Base-by-base conservation (phyloP, 2,329 filamentous ascomycete genomes). In the Diatrype stigma region DNA sequence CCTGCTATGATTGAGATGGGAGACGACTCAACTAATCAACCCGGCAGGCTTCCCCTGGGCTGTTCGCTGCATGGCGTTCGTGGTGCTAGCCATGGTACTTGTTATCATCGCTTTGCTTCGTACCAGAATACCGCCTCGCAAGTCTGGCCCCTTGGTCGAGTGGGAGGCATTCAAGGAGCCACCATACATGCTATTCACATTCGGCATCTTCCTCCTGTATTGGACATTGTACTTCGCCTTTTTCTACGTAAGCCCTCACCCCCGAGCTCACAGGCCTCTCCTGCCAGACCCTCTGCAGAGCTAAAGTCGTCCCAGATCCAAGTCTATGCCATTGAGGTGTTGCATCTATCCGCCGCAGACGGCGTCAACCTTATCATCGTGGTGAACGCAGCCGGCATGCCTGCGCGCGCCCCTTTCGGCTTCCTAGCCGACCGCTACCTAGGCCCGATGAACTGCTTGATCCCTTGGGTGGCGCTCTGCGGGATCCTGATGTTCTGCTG, bases 121-220 rank as follows among this genome's bases (percentile, higher is more conserved):
- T 14, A 7, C 30, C 7, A 63, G 63, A 46, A 56, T 67, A 52
- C 70, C 74, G 6, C 57, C 71, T 21, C 63, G 64, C 51, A 62
- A 70, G 0, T 50, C 64, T 10, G 68, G 65, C 46, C 61, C 64
- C 12, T 37, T 74, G 1, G 55, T 74, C 28, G 72, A 76, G 60
- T 63, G 55, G 56, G 56, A 62, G 2, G 71, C 69, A 1, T 73
- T 76, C 48, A 66, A 12, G 30, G 30, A 34, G 19, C 32, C 26
- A n/a, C 30, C 23, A 30, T 46, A n/a, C 30, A 35, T 47, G 16
- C 17, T 47, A 14, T 34, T 32, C 17, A 21, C 11, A 8, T 19
- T 34, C 14, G 45, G 28, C n/a, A n/a, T 34, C 26, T 47, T 47
- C 19, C 28, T 30, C 16, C 26, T 7, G 23, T 47, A 32, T 28